Percentiles rank a stretch among this genome's conserved stretches.
Evolutionary conservation across 495 filamentous ascomycete genomes (phyloP).

Genomic region (Penicillium silybi): DNA sequence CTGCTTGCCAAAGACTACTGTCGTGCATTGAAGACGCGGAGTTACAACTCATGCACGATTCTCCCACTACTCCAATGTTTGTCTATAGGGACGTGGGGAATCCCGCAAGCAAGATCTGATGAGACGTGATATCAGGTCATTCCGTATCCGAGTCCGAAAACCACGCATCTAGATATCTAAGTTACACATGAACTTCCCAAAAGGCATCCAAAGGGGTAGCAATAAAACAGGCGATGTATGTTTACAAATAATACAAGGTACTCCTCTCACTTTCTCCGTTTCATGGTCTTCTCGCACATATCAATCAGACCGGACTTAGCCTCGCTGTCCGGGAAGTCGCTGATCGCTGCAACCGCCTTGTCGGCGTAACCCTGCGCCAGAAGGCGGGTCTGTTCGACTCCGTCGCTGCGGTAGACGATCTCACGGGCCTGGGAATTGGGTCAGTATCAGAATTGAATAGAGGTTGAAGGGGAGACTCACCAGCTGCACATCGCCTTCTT

Average conservation of each 20-base stretch:
- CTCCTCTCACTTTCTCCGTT: slow-evolving; percentile 66
- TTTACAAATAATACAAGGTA: slow-evolving; percentile 17
- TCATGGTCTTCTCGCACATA: slow-evolving; percentile 89
- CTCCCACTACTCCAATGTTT: too few relatives aligned
- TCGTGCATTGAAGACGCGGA: too few relatives aligned
- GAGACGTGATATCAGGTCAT: neutral
- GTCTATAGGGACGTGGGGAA: too few relatives aligned
- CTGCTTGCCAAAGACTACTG: too few relatives aligned
- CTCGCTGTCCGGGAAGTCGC: slow-evolving; percentile 81
- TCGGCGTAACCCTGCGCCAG: slow-evolving; percentile 88
- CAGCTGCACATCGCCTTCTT: slow-evolving; percentile 77
- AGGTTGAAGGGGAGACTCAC: slow-evolving; percentile 44
- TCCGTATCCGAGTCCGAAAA: slow-evolving; percentile 6
- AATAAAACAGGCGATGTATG: slow-evolving; percentile 15
- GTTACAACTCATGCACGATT: too few relatives aligned
- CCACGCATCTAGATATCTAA: slow-evolving; percentile 15
- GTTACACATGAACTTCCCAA: slow-evolving; percentile 22
- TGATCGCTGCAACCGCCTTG: slow-evolving; percentile 79
- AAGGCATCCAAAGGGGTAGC: slow-evolving; percentile 7
- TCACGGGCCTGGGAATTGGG: slow-evolving; percentile 64
- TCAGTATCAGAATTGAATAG: slow-evolving; percentile 1
- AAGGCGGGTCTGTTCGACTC: slow-evolving; percentile 82
- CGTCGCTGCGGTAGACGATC: slow-evolving; percentile 75
- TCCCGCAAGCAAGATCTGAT: neutral
- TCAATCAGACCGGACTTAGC: slow-evolving; percentile 87